A percentile compares a stretch with the other conserved stretches of the same genome.
Evolutionary conservation across 2,329 filamentous ascomycete genomes (phyloP).

Genomic region (Xylariaceae sp.): DNA sequence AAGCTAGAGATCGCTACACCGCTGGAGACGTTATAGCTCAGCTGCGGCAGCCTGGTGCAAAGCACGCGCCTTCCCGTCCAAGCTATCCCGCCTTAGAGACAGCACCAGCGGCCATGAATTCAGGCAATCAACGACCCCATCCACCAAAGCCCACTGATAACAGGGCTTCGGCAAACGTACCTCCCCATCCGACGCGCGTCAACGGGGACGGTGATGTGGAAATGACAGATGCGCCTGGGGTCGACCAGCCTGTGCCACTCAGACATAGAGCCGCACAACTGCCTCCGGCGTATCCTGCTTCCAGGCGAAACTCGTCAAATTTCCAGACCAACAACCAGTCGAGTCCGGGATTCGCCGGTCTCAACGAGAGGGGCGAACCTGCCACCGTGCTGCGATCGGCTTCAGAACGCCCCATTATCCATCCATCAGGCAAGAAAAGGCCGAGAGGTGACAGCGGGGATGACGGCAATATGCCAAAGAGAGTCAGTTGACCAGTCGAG

Average conservation of each 20-base stretch:
- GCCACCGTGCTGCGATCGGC: slow-evolving; percentile 10
- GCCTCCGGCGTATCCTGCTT: slow-evolving; percentile 20
- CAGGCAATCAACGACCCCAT: slow-evolving; percentile 1
- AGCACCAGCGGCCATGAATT: slow-evolving; percentile 3
- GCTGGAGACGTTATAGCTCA: slow-evolving; percentile 49
- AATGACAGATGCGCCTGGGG: slow-evolving; percentile 20
- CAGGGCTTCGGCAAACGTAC: neutral
- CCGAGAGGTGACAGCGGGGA: slow-evolving; percentile 16
- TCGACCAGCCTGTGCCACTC: slow-evolving; percentile 9
- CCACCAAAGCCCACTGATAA: neutral
- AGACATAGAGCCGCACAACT: slow-evolving; percentile 17
- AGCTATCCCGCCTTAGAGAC: neutral
- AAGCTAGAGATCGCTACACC: slow-evolving; percentile 67
- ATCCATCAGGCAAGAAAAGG: slow-evolving; percentile 22
- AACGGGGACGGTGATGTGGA: slow-evolving; percentile 17
- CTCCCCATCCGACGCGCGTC: neutral
- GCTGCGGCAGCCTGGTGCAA: slow-evolving; percentile 36
- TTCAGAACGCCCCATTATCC: slow-evolving; percentile 24
- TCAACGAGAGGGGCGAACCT: slow-evolving; percentile 25
- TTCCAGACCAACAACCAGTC: slow-evolving; percentile 4
- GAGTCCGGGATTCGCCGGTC: slow-evolving; percentile 13
- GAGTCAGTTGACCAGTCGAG: slow-evolving; percentile 12
- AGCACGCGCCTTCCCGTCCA: slow-evolving; percentile 17
- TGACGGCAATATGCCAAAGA: slow-evolving; percentile 19
- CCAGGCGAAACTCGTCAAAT: slow-evolving; percentile 13